Percentiles rank a stretch among this genome's conserved stretches.
These are phyloP conservation scores for Scutellaria minor DNA, from an alignment of 257 asterid genomes.

Conservation along the genomic window DNA sequence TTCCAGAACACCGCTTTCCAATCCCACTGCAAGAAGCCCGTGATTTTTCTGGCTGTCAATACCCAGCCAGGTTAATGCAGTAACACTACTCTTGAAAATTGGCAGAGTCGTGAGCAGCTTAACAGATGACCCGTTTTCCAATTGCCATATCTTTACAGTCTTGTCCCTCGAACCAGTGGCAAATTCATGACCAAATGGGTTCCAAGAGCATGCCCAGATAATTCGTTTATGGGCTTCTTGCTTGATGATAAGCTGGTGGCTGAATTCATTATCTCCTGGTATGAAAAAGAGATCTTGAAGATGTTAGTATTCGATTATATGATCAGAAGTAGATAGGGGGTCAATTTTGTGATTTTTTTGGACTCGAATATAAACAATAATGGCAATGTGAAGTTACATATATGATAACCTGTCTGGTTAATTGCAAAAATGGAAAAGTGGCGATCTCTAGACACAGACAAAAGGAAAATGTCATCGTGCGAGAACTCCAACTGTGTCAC, in stretches of 20 bases:
- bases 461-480: conserved; percentile 68
- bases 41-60: conserved; percentile 48
- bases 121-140: conserved; percentile 59
- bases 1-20: conserved; percentile 88
- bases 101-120: conserved; percentile 70
- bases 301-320: neutral
- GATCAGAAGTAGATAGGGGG: too few relatives aligned
- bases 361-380: neutral
- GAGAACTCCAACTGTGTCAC: conserved; percentile 96
- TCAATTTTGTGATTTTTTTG: too few relatives aligned
- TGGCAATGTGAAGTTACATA: neutral
- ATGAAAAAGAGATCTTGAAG: conserved; percentile 11
- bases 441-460: conserved; percentile 95
- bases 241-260: conserved; percentile 56
- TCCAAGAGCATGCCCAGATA: conserved; percentile 97
- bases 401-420: conserved; percentile 55
- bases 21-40: conserved; percentile 84
- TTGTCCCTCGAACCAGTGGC: conserved; percentile 97
- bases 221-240: conserved; percentile 95
- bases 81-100: conserved; percentile 71
- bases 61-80: conserved; percentile 85
- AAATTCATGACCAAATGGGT: conserved; percentile 78
- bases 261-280: conserved; percentile 64
- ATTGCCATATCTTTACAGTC: conserved; percentile 80
- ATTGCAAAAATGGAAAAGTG: conserved; percentile 80